Conservation (phyloP, 768 basidiomycete genomes). For the Psilocybe tampanensis region DNA sequence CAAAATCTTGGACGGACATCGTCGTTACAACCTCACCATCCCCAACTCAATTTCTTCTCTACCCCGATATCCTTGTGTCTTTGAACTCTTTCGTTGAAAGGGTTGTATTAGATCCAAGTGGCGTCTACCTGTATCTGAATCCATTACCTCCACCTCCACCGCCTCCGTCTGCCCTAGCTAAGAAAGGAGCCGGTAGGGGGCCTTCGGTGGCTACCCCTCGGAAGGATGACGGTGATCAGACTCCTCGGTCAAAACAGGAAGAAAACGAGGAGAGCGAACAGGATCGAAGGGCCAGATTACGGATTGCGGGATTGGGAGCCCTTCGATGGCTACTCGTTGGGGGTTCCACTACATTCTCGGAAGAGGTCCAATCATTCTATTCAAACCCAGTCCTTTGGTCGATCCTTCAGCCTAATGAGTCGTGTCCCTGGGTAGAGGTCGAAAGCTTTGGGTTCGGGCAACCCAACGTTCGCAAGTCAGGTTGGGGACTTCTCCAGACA, state of each 20-base stretch:
- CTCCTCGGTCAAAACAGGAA: conserved; percentile 47
- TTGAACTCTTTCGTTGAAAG: conserved; percentile 56
- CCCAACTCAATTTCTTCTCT: conserved; percentile 30
- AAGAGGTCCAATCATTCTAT: conserved; percentile 41
- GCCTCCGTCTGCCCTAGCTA: conserved; percentile 28
- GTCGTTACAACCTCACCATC: conserved; percentile 17
- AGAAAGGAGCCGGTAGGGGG: conserved; percentile 28
- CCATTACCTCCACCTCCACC: conserved; percentile 52
- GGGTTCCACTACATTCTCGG: conserved; percentile 24
- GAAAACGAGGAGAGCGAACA: conserved; percentile 67
- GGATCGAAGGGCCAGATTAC: conserved; percentile 71
- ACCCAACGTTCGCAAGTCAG: conserved; percentile 71
- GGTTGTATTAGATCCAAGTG: conserved; percentile 61
- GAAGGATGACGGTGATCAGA: conserved; percentile 37
- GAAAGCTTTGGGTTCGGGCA: conserved; percentile 64
- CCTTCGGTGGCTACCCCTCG: conserved; percentile 13
- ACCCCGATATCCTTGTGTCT: conserved; percentile 29
- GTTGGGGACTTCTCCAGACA: conserved; percentile 60
- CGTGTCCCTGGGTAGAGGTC: conserved; percentile 42
- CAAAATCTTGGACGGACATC: conserved; percentile 54
- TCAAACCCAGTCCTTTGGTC: conserved; percentile 63
- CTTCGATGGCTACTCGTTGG: conserved; percentile 65
- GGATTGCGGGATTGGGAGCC: conserved; percentile 69
- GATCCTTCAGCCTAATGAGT: conserved; percentile 46
- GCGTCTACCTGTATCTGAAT: conserved; percentile 61